These are phyloP conservation scores for Haplosporangium sp. DNA, from an alignment of 371 early-diverging fungal species.

Conservation along the genomic window DNA sequence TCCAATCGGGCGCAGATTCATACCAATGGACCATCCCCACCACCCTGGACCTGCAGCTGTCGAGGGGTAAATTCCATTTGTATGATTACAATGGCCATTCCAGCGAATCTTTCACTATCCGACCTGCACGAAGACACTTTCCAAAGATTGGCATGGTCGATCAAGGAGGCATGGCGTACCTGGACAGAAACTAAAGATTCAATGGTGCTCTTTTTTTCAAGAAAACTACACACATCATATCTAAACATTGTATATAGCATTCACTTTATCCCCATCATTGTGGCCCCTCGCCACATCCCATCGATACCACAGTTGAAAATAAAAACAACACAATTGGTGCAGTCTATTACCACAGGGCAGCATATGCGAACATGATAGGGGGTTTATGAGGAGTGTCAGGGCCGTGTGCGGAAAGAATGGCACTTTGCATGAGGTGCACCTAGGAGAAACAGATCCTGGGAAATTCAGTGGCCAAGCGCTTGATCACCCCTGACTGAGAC, in stretches of 20 bases:
- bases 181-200: background rate
- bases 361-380: too few relatives aligned
- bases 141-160: constrained; percentile 19
- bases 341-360: too few relatives aligned
- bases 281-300: too few relatives aligned
- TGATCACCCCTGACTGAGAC: constrained; percentile 24
- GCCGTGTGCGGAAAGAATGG: too few relatives aligned
- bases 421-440: background rate
- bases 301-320: too few relatives aligned
- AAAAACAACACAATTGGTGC: too few relatives aligned
- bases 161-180: background rate
- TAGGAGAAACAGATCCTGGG: constrained; percentile 16
- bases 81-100: constrained; percentile 38
- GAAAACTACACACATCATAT: too few relatives aligned
- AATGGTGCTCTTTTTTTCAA: background rate
- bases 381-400: too few relatives aligned
- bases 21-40: constrained; percentile 41
- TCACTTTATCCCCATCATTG: too few relatives aligned
- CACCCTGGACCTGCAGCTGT: constrained; percentile 33
- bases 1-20: constrained; percentile 10
- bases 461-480: constrained; percentile 5
- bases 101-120: constrained; percentile 25
- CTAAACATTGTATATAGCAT: too few relatives aligned
- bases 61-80: constrained; percentile 33
- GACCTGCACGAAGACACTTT: constrained; percentile 13